Evolutionary conservation across 225 moss, liverwort and hornwort genomes (phyloP), one percentile per base, ranked within the genome.

Genomic region (Sphagnum contortum): DNA sequence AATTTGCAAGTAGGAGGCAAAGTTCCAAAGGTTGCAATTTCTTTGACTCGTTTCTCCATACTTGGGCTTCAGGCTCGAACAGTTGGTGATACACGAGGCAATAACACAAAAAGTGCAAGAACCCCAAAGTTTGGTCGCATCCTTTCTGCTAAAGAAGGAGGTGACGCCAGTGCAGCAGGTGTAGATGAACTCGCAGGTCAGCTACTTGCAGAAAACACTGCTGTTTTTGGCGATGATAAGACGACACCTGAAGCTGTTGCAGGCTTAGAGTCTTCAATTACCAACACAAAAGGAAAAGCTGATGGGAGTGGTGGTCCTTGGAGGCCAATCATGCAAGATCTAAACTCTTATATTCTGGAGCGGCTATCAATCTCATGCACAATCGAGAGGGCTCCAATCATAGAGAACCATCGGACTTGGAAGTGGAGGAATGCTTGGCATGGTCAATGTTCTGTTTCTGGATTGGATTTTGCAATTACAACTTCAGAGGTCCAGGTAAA

Each of bases 361-460:
- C 80, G 72, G 66, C 69, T 98, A 45, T 85, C 80, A 48, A 56
- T 90, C 55, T 74, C 78, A 57, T 80, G 68, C 64, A 69, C 73
- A 11, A 57, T 91, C 76, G 85, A 89, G 72, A 98, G 83, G 73
- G 87, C 85, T 57, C 76, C 68, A 46, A 71, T 81, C 57, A 70
- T 75, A 69, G 69, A 79, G 52, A 88, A 85, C 75, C 83, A 77
- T 12, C 82, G 78, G 66, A 80, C 88, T 64, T 89, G 92, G 96
- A 91, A 98, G 67, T 98, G 96, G 96, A 90, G 88, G 69, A 88
- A 92, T 79, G 89, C 92, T 48, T 98, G 96, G 96, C 82, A 83
- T 63, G 96, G 96, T 63, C 77, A 76, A 60, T 88, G 79, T 74
- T 86, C 85, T 49, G 74, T 98, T 55, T 72, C 70, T 46, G 96